Conservation (phyloP, 2,329 filamentous ascomycete genomes). For the Penicillium palitans region DNA sequence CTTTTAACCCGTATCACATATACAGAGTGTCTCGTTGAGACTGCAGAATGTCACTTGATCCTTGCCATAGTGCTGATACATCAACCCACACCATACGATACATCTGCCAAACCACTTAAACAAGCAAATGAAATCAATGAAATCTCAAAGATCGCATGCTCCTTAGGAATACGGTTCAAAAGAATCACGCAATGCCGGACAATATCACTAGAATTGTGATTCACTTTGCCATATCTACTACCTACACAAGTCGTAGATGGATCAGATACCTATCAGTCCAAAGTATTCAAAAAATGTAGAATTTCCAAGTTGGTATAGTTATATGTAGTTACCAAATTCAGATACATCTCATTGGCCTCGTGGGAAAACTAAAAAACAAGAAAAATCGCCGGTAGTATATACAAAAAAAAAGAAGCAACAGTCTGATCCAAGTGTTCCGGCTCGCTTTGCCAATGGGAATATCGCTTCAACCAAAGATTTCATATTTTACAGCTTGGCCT, state of each 20-base stretch:
- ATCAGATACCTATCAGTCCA: not conserved
- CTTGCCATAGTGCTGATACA: not conserved
- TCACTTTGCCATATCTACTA: not conserved
- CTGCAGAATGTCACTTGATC: not conserved
- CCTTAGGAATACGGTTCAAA: not conserved
- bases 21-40: not conserved
- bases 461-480: slow-evolving; percentile 22
- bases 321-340: not conserved
- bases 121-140: not conserved
- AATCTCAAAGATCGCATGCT: not conserved
- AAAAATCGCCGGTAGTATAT: slow-evolving; percentile 22
- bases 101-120: not conserved
- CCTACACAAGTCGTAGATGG: not conserved
- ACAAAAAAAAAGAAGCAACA: slow-evolving; percentile 23
- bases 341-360: slow-evolving; percentile 2
- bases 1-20: not conserved
- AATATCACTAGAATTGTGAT: not conserved
- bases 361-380: slow-evolving; percentile 4
- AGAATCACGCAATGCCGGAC: not conserved
- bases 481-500: slow-evolving; percentile 52
- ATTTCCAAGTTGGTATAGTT: not conserved
- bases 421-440: slow-evolving; percentile 17
- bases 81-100: not conserved
- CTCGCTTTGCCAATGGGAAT: slow-evolving; percentile 17
- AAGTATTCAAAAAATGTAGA: not conserved